Conservation (phyloP, 2,329 filamentous ascomycete species). For the Coniochaeta sp. region DNA sequence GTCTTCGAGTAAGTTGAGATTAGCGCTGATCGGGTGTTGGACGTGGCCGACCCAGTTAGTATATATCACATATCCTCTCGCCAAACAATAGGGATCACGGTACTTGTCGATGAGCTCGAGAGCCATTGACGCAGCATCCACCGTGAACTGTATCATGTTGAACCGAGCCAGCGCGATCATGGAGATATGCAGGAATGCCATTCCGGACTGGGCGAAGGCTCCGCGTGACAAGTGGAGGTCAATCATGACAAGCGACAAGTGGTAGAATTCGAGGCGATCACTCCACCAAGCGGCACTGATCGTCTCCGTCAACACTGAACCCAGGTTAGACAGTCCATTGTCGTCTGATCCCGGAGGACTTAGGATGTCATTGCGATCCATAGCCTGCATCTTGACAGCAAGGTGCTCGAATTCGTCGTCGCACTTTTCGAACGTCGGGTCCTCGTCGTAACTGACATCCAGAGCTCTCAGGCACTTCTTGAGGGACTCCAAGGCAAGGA, state of each 20-base stretch:
- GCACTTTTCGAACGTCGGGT: conserved; percentile 67
- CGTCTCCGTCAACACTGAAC: conserved; percentile 64
- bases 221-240: conserved; percentile 57
- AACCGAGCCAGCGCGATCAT: conserved; percentile 63
- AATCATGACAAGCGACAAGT: conserved; percentile 60
- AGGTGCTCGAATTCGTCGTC: conserved; percentile 65
- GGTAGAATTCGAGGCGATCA: conserved; percentile 64
- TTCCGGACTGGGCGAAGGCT: conserved; percentile 61
- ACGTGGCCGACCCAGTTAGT: conserved; percentile 65
- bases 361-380: conserved; percentile 41
- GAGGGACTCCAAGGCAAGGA: conserved; percentile 61
- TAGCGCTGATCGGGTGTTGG: conserved; percentile 51
- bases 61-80: conserved; percentile 62
- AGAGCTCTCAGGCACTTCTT: conserved; percentile 65
- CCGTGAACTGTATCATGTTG: conserved; percentile 60
- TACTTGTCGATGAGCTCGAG: conserved; percentile 58
- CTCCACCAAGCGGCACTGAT: conserved; percentile 68
- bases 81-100: conserved; percentile 57
- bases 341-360: conserved; percentile 37
- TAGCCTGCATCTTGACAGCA: conserved; percentile 50
- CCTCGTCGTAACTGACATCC: conserved; percentile 56
- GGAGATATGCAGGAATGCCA: conserved; percentile 61
- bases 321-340: conserved; percentile 52
- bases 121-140: conserved; percentile 55
- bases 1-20: conserved; percentile 54